phyloP scores from a whole-genome alignment of 2,329 filamentous ascomycete genomes.

The Scedosporium aurantiacum region DNA sequence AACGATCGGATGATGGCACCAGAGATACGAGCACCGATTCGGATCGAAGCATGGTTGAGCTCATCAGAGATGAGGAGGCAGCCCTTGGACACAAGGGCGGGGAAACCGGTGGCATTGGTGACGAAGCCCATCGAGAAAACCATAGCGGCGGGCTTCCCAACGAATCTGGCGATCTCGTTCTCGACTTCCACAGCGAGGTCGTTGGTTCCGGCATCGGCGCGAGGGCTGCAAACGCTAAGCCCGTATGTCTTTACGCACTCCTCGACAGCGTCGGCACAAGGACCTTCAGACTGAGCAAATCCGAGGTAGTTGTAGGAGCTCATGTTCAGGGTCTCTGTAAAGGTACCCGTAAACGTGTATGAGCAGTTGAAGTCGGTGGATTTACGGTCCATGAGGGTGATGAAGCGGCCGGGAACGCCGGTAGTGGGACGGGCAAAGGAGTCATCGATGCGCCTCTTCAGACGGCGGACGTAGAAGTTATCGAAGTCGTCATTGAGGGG shows the following conservation, averaged over 20 bases:
- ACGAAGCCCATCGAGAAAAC: slow-evolving; percentile 99
- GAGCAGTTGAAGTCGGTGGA: slow-evolving; percentile 86
- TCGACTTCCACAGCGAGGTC: slow-evolving; percentile 87
- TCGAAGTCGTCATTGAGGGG: slow-evolving; percentile 97
- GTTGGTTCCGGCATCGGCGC: slow-evolving; percentile 73
- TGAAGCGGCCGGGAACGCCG: slow-evolving; percentile 86
- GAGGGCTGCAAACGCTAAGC: slow-evolving; percentile 69
- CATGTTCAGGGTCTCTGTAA: slow-evolving; percentile 93
- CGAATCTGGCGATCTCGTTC: slow-evolving; percentile 76
- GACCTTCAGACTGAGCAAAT: slow-evolving; percentile 93
- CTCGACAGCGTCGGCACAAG: slow-evolving; percentile 89
- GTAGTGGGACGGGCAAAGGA: slow-evolving; percentile 89
- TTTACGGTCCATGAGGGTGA: slow-evolving; percentile 82
- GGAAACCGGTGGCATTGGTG: slow-evolving; percentile 88
- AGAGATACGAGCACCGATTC: slow-evolving; percentile 85
- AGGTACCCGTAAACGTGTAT: slow-evolving; percentile 81
- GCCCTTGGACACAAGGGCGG: slow-evolving; percentile 83
- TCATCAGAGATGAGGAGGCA: slow-evolving; percentile 94
- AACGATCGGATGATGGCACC: slow-evolving; percentile 93
- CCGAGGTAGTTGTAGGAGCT: slow-evolving; percentile 99
- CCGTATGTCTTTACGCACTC: slow-evolving; percentile 76
- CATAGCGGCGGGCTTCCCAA: slow-evolving; percentile 90
- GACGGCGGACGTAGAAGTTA: slow-evolving; percentile 87
- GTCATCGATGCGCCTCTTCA: slow-evolving; percentile 93
- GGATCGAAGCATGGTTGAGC: slow-evolving; percentile 94